Evolutionary conservation across 306 rosid species (phyloP).

Genomic region (Crotalaria pallida): DNA sequence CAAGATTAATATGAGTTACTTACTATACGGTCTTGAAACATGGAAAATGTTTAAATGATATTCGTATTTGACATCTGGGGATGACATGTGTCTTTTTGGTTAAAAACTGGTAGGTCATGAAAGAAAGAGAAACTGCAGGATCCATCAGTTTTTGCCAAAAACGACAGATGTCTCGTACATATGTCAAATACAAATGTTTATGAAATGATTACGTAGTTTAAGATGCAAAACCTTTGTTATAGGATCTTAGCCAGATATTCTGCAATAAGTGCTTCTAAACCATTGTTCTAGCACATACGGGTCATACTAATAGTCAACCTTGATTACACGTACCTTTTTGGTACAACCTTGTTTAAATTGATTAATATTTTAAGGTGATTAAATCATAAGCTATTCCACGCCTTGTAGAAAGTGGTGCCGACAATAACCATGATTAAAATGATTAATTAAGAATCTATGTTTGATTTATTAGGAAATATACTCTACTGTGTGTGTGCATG

Average conservation of each 20-base stretch:
- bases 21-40: no score
- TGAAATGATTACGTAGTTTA: slow-evolving; percentile 27
- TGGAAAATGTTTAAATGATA: no score
- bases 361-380: neutral
- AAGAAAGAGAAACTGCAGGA: no score
- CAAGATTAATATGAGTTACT: neutral
- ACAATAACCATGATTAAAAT: slow-evolving; percentile 26
- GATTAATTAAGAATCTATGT: slow-evolving; percentile 8
- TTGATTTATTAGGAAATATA: neutral
- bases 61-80: no score
- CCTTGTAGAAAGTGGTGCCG: slow-evolving; percentile 30
- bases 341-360: neutral
- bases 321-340: slow-evolving; percentile 9
- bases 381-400: slow-evolving; percentile 31
- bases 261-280: slow-evolving; percentile 14
- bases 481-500: neutral
- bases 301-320: slow-evolving; percentile 28
- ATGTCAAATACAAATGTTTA: neutral
- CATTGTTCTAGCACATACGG: slow-evolving; percentile 15
- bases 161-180: no score
- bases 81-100: no score
- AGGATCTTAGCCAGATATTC: slow-evolving; percentile 29
- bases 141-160: no score
- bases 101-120: no score
- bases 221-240: slow-evolving; percentile 25